These are phyloP conservation scores for Macroventuria anomochaeta DNA, from an alignment of 2,329 filamentous ascomycete genomes.

Conservation along the genomic window DNA sequence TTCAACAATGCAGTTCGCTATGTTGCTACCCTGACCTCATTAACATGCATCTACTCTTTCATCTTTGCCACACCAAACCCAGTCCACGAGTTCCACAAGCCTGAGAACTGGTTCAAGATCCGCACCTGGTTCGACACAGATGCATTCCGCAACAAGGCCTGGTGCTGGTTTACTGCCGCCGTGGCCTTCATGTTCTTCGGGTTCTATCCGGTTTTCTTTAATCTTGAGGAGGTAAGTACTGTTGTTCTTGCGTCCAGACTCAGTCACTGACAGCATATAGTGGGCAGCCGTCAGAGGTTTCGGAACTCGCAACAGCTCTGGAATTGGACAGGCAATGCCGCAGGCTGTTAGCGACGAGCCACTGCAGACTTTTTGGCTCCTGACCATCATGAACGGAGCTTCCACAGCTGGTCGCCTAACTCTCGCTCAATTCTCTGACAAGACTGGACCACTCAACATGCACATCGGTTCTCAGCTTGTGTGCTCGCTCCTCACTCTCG, in stretches of 20 bases:
- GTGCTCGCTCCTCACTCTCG: constrained; percentile 52
- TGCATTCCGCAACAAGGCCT: constrained; percentile 54
- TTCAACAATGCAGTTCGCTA: constrained; percentile 55
- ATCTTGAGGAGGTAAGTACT: constrained; percentile 55
- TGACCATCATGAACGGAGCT: constrained; percentile 58
- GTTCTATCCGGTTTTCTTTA: constrained; percentile 61
- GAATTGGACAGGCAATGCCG: constrained; percentile 5
- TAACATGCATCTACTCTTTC: constrained; percentile 52
- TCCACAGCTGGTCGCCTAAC: constrained; percentile 56
- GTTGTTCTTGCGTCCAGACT: too few species aligned
- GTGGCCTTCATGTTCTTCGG: constrained; percentile 59
- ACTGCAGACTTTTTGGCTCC: constrained; percentile 57
- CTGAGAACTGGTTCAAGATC: constrained; percentile 48
- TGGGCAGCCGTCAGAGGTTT: constrained; percentile 56
- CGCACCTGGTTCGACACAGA: constrained; percentile 54
- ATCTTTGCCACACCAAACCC: constrained; percentile 55
- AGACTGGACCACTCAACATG: constrained; percentile 54
- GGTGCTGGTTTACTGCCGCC: constrained; percentile 53
- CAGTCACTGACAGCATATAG: constrained; percentile 32
- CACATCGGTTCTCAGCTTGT: constrained; percentile 53
- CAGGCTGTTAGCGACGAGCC: constrained; percentile 35
- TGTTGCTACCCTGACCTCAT: constrained; percentile 51
- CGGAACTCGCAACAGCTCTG: constrained; percentile 45
- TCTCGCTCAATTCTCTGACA: constrained; percentile 55
- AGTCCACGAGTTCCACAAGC: constrained; percentile 46